Conservation (phyloP, 1,284 basidiomycete species). For the Earliella scabrosa region DNA sequence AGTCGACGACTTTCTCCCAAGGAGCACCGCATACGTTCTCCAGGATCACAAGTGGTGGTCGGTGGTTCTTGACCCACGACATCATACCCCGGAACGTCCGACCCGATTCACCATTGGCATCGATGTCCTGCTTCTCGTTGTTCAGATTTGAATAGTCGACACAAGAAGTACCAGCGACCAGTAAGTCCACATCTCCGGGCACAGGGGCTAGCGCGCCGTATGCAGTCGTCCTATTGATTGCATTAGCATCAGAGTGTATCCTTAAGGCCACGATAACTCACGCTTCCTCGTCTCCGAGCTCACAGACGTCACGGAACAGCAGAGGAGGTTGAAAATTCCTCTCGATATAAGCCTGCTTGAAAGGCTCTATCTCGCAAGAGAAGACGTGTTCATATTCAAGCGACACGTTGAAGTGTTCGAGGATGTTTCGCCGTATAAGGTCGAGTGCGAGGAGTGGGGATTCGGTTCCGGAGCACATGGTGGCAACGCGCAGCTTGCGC, state of each 20-base stretch:
- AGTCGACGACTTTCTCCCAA: constrained; percentile 78
- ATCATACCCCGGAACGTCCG: constrained; percentile 92
- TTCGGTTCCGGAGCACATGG: constrained; percentile 98
- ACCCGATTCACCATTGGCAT: constrained; percentile 89
- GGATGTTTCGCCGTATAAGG: constrained; percentile 77
- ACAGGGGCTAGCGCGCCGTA: constrained; percentile 88
- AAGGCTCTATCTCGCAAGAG: constrained; percentile 97
- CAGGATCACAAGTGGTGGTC: constrained; percentile 88
- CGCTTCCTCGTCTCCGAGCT: constrained; percentile 81
- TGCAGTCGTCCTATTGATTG: constrained; percentile 73
- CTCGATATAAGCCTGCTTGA: constrained; percentile 98
- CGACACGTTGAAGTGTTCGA: constrained; percentile 67
- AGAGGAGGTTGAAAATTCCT: constrained; percentile 92
- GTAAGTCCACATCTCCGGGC: constrained; percentile 88
- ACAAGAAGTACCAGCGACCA: constrained; percentile 94
- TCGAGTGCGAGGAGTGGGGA: constrained; percentile 91
- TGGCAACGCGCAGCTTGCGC: constrained; percentile 89
- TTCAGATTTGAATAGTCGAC: constrained; percentile 97
- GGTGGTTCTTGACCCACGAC: constrained; percentile 87
- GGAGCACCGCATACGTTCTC: constrained; percentile 95
- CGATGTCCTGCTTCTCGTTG: constrained; percentile 90
- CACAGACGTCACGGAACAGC: constrained; percentile 93
- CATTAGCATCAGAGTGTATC: constrained; percentile 13
- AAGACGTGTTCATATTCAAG: constrained; percentile 91
- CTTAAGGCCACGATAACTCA: constrained; percentile 42